These are phyloP conservation scores for Entophlyctis helioformis DNA, from an alignment of 192 early-diverging fungal genomes.

Conservation along the genomic window DNA sequence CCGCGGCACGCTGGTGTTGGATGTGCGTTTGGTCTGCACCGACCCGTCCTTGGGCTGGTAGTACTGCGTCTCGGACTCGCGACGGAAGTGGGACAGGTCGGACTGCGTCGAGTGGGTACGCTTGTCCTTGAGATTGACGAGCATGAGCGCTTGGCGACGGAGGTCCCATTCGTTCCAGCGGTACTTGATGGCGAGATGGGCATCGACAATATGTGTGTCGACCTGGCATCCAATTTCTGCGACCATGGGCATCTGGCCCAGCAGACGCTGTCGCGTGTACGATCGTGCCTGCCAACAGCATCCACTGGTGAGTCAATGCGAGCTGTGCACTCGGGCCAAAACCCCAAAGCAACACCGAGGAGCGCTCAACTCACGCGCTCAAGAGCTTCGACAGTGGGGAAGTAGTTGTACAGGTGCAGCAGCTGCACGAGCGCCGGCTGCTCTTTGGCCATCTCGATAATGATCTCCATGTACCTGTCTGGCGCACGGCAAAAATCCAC, in stretches of 20 bases:
- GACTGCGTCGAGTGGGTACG: conserved; percentile 43
- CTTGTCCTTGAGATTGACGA: conserved; percentile 46
- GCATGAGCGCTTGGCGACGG: conserved; percentile 38
- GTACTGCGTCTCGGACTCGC: conserved; percentile 45
- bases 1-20: conserved; percentile 21
- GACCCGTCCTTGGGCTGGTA: conserved; percentile 31
- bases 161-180: conserved; percentile 56
- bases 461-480: conserved; percentile 38
- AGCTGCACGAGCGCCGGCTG: conserved; percentile 35
- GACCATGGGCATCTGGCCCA: conserved; percentile 41
- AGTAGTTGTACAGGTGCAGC: conserved; percentile 44
- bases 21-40: conserved; percentile 25
- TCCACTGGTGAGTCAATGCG: too few species aligned
- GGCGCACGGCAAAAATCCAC: conserved; percentile 33
- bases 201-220: conserved; percentile 46
- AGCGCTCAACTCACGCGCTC: conserved; percentile 21
- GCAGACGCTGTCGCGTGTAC: conserved; percentile 33
- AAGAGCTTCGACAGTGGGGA: conserved; percentile 46
- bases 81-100: conserved; percentile 24
- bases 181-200: conserved; percentile 33
- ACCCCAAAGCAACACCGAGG: background rate
- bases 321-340: too few species aligned
- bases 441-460: conserved; percentile 28
- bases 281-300: conserved; percentile 19
- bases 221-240: conserved; percentile 42